Evolutionary conservation across 805 yeast species (phyloP), one percentile per base, ranked within the genome.

Genomic region (Saccharomyces kudriavzevii): DNA sequence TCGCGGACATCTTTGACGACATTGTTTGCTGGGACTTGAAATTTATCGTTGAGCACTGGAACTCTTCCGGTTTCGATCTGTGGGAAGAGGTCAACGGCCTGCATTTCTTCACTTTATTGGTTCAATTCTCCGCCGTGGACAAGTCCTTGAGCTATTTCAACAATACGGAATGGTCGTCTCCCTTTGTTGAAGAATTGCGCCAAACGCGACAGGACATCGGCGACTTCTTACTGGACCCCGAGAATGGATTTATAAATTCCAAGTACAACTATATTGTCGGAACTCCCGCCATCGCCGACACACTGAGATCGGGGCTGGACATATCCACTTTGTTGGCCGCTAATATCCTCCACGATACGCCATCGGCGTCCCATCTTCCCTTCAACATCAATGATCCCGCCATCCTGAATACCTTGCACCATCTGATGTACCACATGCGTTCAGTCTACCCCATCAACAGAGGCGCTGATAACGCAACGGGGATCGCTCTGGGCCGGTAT

Each of bases 61-160:
- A 70, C 11, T 65, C 70, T 10, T 68, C 70, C 4, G 84, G 89
- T n/a, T 92, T 87, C 71, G 97, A 91, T 70, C 74, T 91, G 45
- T 91, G 98, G 98, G 98, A 91, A 71, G 98, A 91, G 69, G 74
- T 87, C 49, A 66, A 81, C 55, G 82, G 91, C 0, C 62, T 74
- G 49, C 97, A 91, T 68, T 83, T 89, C 57, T 92, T 89, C 70
- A 91, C 96, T 1, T 74, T 85, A 13, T 68, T 87, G 61, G 81
- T 84, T 3, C 96, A 90, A 68, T 73, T 87, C 56, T 79, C 83
- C 56, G 87, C 96, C 0, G 60, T 91, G 22, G 43, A 35, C 22
- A 35, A 17, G 43, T 35, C 43, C 13, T 11, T 35, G 43, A 3
- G 22, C 22, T 35, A 35, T 35, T 17, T 35, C 10, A 35, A 6